These are phyloP conservation scores for Eimeria nieschulzi DNA, from an alignment of 169 alveolate genomes.

Conservation along the genomic window DNA sequence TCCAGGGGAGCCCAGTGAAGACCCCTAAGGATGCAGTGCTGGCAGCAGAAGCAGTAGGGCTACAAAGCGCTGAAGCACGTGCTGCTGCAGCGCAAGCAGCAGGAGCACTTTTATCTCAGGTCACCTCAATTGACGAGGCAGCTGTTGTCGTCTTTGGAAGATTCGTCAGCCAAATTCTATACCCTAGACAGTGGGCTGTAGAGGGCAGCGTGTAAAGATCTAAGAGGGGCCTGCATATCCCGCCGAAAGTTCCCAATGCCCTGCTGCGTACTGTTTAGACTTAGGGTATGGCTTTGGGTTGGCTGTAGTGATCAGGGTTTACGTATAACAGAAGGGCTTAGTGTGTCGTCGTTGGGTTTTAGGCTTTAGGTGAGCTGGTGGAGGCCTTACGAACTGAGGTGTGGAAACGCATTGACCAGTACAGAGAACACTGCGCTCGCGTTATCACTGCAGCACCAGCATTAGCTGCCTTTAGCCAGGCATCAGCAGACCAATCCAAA, in stretches of 20 bases:
- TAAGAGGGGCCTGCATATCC: no score
- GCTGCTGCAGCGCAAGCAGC: constrained; percentile 39
- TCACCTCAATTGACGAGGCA: constrained; percentile 50
- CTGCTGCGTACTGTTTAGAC: no score
- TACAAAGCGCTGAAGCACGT: constrained; percentile 25
- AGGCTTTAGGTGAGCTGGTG: constrained; percentile 46
- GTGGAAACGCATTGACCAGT: constrained; percentile 34
- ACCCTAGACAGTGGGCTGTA: neutral
- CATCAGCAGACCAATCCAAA: neutral
- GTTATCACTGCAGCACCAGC: constrained; percentile 19
- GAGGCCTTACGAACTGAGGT: constrained; percentile 20
- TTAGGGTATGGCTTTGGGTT: no score
- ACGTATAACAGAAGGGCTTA: no score
- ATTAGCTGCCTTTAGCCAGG: neutral
- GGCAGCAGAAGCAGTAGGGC: constrained; percentile 64
- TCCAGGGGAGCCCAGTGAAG: neutral
- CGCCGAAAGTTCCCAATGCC: no score
- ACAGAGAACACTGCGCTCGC: constrained; percentile 17
- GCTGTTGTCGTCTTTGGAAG: constrained; percentile 64
- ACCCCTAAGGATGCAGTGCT: constrained; percentile 16
- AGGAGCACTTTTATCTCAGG: constrained; percentile 14
- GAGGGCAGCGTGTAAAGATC: neutral
- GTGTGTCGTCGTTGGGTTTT: neutral
- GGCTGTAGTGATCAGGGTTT: no score
- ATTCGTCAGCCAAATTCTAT: constrained; percentile 40